Conservation (phyloP, 768 basidiomycete species). For the Leucosporidium scottii region DNA sequence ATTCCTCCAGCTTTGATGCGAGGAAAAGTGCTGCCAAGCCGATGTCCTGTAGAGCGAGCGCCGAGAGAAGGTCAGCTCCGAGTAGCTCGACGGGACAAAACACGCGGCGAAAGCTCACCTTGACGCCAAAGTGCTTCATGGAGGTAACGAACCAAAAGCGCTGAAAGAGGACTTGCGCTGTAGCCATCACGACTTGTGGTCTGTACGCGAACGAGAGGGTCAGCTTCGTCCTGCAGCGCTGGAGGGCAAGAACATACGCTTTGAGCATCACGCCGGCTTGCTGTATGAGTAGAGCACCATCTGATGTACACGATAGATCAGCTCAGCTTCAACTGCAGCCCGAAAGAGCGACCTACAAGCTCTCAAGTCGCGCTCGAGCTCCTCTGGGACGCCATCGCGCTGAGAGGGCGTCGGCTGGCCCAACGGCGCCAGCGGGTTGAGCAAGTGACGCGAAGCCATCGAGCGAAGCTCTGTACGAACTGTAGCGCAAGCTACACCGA, state of each 20-base stretch:
- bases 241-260: slow-evolving; percentile 55
- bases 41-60: slow-evolving; percentile 55
- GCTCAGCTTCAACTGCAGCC: neutral
- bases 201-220: slow-evolving; percentile 32
- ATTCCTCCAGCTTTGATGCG: slow-evolving; percentile 87
- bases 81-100: no score
- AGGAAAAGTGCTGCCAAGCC: slow-evolving; percentile 84
- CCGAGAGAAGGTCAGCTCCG: neutral
- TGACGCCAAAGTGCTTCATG: slow-evolving; percentile 88
- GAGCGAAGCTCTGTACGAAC: no score
- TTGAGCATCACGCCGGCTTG: slow-evolving; percentile 85
- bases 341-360: slow-evolving; percentile 45
- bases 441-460: slow-evolving; percentile 39
- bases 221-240: neutral
- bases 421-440: slow-evolving; percentile 77
- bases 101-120: slow-evolving; percentile 51
- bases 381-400: slow-evolving; percentile 70
- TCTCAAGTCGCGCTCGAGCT: slow-evolving; percentile 79
- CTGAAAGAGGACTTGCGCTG: slow-evolving; percentile 92
- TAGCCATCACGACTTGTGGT: slow-evolving; percentile 96
- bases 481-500: no score
- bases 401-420: slow-evolving; percentile 71
- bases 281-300: slow-evolving; percentile 90
- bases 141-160: slow-evolving; percentile 94
- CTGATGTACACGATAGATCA: neutral